Evolutionary conservation across 2,329 filamentous ascomycete species (phyloP).

Genomic region (Fusarium sororula): DNA sequence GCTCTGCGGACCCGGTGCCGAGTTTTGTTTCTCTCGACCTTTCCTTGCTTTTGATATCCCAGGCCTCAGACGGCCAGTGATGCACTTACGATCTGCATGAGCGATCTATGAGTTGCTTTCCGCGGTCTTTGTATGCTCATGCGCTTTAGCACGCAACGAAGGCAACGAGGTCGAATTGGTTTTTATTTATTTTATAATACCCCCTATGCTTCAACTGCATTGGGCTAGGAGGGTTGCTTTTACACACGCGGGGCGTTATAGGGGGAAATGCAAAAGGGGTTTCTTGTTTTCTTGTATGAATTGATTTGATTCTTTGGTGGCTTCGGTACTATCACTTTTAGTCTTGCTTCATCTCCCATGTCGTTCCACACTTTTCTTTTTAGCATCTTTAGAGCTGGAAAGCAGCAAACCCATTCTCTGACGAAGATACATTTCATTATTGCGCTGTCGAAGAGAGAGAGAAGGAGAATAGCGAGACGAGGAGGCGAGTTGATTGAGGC

Average conservation of each 20-base stretch:
- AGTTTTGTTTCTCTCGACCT: conserved; percentile 20
- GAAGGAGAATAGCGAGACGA: neutral
- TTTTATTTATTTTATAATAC: conserved; percentile 32
- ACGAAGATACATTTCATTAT: conserved; percentile 40
- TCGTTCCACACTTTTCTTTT: conserved; percentile 29
- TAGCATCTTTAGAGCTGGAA: conserved; percentile 45
- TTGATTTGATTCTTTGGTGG: conserved; percentile 18
- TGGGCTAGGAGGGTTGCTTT: conserved; percentile 38
- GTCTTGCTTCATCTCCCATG: conserved; percentile 35
- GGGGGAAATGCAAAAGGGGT: conserved; percentile 41
- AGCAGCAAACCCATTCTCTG: conserved; percentile 42
- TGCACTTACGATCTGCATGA: conserved; percentile 60
- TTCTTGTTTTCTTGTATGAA: conserved; percentile 32
- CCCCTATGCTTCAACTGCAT: conserved; percentile 7
- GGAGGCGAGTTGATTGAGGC: neutral
- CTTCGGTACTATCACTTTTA: conserved; percentile 39
- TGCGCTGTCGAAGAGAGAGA: neutral
- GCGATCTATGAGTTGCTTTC: conserved; percentile 55
- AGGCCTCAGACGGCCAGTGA: conserved; percentile 45
- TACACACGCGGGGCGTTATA: conserved; percentile 49
- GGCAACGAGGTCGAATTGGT: conserved; percentile 34
- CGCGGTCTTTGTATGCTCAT: conserved; percentile 31
- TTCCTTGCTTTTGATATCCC: conserved; percentile 51
- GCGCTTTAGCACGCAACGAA: conserved; percentile 28
- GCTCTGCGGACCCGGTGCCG: conserved; percentile 35